Conservation (phyloP, 306 rosid species). For the Hylodesmum podocarpum region DNA sequence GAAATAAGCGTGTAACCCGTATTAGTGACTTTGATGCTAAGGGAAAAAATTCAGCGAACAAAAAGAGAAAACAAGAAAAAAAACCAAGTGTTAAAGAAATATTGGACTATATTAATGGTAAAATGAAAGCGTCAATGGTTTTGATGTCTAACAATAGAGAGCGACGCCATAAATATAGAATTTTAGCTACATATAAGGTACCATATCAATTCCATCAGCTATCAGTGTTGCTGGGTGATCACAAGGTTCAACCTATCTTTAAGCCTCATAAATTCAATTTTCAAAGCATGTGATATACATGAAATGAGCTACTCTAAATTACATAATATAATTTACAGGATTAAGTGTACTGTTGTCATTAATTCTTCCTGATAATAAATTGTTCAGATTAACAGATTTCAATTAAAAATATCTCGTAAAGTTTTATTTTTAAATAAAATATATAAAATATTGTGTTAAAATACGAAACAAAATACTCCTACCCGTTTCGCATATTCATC, state of each 20-base stretch:
- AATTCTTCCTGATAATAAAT: too few relatives aligned
- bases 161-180: background rate
- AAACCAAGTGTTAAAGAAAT: background rate
- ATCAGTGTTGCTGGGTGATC: conserved; percentile 13
- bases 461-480: too few relatives aligned
- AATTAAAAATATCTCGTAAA: too few relatives aligned
- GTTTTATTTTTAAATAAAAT: too few relatives aligned
- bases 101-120: conserved; percentile 33
- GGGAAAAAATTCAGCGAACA: background rate
- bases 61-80: background rate
- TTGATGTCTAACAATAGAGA: conserved; percentile 32
- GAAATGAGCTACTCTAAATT: too few relatives aligned
- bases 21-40: conserved; percentile 24
- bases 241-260: conserved; percentile 20
- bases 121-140: conserved; percentile 45
- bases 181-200: conserved; percentile 26
- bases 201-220: conserved; percentile 42
- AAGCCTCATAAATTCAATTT: background rate
- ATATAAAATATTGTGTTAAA: too few relatives aligned
- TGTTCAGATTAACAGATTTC: too few relatives aligned
- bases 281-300: background rate
- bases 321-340: too few relatives aligned
- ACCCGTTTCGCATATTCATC: too few relatives aligned
- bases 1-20: background rate
- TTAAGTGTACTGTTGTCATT: too few relatives aligned